These are phyloP conservation scores for Cladophialophora chaetospira DNA, from an alignment of 2,329 filamentous ascomycete species.

Conservation along the genomic window DNA sequence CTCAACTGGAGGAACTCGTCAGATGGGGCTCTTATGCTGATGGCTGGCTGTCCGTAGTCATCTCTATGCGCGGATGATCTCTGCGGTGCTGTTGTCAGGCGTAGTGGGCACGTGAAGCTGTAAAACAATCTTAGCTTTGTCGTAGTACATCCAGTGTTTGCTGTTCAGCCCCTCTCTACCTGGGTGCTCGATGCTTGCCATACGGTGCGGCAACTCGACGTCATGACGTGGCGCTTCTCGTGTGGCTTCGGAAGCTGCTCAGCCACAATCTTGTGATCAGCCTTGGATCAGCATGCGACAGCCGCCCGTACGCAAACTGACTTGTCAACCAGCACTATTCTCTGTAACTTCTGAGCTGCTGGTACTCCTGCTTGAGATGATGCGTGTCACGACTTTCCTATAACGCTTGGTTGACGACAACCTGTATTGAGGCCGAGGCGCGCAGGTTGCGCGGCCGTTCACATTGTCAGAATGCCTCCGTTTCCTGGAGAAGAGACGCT, in stretches of 20 bases:
- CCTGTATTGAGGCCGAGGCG: background rate
- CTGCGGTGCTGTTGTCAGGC: too few species aligned
- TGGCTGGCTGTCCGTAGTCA: conserved; percentile 83
- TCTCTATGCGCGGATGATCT: conserved; percentile 58
- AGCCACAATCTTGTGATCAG: background rate
- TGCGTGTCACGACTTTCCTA: background rate
- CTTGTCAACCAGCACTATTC: background rate
- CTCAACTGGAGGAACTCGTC: conserved; percentile 80
- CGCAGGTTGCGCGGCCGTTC: background rate
- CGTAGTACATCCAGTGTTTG: too few species aligned
- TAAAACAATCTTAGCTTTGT: too few species aligned
- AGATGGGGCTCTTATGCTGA: conserved; percentile 83
- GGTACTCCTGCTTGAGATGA: too few species aligned
- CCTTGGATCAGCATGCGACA: background rate
- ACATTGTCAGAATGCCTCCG: conserved; percentile 44
- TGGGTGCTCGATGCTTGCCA: background rate
- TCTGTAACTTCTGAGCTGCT: too few species aligned
- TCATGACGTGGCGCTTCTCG: background rate
- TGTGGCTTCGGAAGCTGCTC: background rate
- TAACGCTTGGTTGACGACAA: background rate
- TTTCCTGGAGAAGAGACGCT: conserved; percentile 49
- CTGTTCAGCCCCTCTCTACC: too few species aligned
- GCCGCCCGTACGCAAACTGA: background rate
- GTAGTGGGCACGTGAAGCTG: too few species aligned
- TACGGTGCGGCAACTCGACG: background rate